phyloP scores from a whole-genome alignment of 257 asterid species.

The Solanum paucissectum region DNA sequence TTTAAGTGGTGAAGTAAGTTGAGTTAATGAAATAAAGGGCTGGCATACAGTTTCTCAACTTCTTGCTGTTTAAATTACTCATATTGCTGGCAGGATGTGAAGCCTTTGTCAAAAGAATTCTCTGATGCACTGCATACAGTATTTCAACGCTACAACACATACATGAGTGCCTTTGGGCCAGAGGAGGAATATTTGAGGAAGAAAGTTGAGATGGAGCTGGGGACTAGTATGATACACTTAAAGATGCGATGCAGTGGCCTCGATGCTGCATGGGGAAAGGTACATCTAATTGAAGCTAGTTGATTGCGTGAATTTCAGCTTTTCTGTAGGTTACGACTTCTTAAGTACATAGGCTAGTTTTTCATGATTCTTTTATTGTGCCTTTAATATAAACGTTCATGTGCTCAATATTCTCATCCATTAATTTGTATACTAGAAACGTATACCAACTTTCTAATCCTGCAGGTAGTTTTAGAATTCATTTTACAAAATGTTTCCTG shows the following conservation, averaged over 20 bases:
- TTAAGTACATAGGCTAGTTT: neutral
- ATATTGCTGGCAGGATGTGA: conserved; percentile 54
- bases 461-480: neutral
- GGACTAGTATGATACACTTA: conserved; percentile 81
- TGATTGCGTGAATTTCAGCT: neutral
- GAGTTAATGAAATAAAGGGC: neutral
- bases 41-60: neutral
- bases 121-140: conserved; percentile 53
- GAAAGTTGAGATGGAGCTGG: conserved; percentile 90
- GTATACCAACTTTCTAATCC: neutral
- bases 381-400: neutral
- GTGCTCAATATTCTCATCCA: neutral
- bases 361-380: neutral
- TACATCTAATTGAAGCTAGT: conserved; percentile 12
- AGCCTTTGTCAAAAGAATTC: conserved; percentile 67
- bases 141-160: conserved; percentile 54
- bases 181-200: conserved; percentile 80
- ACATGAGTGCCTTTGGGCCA: conserved; percentile 77
- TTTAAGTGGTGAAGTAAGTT: conserved; percentile 75
- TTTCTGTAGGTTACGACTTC: neutral
- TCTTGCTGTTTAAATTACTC: conserved; percentile 6
- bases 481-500: neutral
- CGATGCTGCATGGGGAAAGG: conserved; percentile 94
- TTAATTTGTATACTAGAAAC: neutral
- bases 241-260: conserved; percentile 98